phyloP scores from a whole-genome alignment of 2,329 filamentous ascomycete genomes.

The Ceratocystiopsis brevicomis region DNA sequence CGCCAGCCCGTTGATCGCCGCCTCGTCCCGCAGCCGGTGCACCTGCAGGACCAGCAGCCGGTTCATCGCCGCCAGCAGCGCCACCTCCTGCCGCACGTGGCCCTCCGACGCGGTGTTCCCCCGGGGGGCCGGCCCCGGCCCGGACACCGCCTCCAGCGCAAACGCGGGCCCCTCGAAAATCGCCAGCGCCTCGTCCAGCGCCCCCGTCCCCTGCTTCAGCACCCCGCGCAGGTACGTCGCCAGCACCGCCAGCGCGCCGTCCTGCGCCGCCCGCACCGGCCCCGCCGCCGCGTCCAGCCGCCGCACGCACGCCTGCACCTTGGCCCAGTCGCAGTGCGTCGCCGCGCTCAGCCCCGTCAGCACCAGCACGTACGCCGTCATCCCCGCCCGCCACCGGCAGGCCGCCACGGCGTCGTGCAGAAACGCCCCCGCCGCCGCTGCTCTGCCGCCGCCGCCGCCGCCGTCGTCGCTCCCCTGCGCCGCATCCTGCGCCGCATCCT shows the following conservation, averaged over 20 bases:
- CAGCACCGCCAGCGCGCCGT: constrained; percentile 31
- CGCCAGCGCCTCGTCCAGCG: constrained; percentile 46
- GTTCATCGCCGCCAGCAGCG: constrained; percentile 49
- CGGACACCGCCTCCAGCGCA: constrained; percentile 19
- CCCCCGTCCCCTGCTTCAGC: constrained; percentile 58
- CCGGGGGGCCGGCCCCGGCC: constrained; percentile 13
- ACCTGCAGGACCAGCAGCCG: constrained; percentile 55
- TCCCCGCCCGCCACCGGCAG: constrained; percentile 43
- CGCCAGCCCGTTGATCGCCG: constrained; percentile 40
- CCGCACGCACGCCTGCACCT: constrained; percentile 38
- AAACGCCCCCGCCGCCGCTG: constrained; percentile 21
- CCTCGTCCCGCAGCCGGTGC: constrained; percentile 34
- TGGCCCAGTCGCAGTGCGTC: constrained; percentile 50
- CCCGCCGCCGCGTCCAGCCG: constrained; percentile 24
- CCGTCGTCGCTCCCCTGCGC: too few relatives aligned
- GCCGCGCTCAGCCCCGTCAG: constrained; percentile 52
- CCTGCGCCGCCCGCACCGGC: constrained; percentile 21
- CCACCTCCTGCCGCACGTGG: constrained; percentile 37
- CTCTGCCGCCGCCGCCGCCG: constrained; percentile 7
- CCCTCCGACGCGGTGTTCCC: constrained; percentile 14
- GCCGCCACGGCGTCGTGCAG: constrained; percentile 38
- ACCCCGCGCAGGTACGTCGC: constrained; percentile 56
- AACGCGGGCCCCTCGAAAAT: constrained; percentile 48
- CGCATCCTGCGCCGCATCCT: neutral
- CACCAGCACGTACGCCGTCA: constrained; percentile 52